Evolutionary conservation across 306 rosid genomes (phyloP).

Genomic region (Pyrus communis): DNA sequence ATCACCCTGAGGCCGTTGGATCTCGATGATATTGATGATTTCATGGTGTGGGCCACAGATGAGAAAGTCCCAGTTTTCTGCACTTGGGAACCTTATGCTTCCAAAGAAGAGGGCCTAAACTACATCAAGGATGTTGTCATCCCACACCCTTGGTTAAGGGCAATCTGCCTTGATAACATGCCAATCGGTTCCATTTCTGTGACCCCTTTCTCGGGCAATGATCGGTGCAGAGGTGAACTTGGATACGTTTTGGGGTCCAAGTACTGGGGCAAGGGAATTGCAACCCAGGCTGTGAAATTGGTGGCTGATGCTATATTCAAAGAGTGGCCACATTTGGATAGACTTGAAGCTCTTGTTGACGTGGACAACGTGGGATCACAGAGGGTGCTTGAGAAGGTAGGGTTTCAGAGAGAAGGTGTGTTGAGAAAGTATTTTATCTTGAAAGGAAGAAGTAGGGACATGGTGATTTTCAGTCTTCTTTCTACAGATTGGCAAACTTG

Average conservation of each 20-base stretch:
- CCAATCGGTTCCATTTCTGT: conserved; percentile 51
- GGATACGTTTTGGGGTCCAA: conserved; percentile 56
- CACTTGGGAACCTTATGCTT: conserved; percentile 48
- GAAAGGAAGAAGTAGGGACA: conserved; percentile 41
- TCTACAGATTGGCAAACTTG: conserved; percentile 16
- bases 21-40: conserved; percentile 54
- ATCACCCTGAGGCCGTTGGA: conserved; percentile 42
- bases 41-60: conserved; percentile 55
- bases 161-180: conserved; percentile 44
- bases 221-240: conserved; percentile 36
- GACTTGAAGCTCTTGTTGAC: conserved; percentile 72
- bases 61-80: conserved; percentile 42
- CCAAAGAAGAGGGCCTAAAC: conserved; percentile 30
- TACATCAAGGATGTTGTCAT: not conserved
- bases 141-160: conserved; percentile 38
- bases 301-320: conserved; percentile 31
- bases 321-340: conserved; percentile 48
- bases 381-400: conserved; percentile 60
- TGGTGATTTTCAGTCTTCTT: conserved; percentile 41
- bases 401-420: conserved; percentile 63
- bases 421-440: conserved; percentile 35
- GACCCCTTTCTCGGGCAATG: conserved; percentile 15
- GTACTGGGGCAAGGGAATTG: conserved; percentile 74
- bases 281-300: conserved; percentile 45
- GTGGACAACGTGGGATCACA: conserved; percentile 55